Evolutionary conservation across 192 early-diverging fungal species (phyloP).

Genomic region (Phlyctochytrium bullatum): DNA sequence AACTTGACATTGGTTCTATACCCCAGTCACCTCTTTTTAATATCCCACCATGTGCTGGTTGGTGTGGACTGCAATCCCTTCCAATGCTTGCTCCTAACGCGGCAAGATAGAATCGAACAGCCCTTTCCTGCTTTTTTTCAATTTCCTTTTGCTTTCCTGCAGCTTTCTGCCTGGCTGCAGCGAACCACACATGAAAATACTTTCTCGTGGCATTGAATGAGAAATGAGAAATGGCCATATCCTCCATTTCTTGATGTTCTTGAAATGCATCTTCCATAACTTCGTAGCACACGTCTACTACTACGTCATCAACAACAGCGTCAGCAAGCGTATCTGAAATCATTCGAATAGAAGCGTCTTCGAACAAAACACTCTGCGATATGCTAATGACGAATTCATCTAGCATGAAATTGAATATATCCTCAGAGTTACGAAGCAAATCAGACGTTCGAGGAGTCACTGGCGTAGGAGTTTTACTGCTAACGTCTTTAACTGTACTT

Average conservation of each 20-base stretch:
- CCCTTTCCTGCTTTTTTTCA: constrained; percentile 6
- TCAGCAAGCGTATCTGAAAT: not conserved
- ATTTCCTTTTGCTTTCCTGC: not conserved
- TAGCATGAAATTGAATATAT: too few relatives aligned
- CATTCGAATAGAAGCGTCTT: not conserved
- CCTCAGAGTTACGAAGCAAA: too few relatives aligned
- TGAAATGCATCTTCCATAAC: not conserved
- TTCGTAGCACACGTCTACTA: not conserved
- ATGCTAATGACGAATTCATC: too few relatives aligned
- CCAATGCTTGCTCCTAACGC: constrained; percentile 4
- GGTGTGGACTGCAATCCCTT: too few relatives aligned
- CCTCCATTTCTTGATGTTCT: not conserved
- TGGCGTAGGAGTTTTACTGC: too few relatives aligned
- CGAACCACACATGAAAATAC: constrained; percentile 11
- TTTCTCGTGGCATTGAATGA: not conserved
- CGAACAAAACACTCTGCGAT: too few relatives aligned
- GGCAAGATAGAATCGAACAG: constrained; percentile 14
- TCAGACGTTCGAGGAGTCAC: too few relatives aligned
- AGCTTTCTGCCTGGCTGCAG: not conserved
- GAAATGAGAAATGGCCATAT: not conserved
- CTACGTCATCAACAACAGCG: not conserved
- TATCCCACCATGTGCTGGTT: too few relatives aligned
- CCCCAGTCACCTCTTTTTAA: too few relatives aligned
- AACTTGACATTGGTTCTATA: too few relatives aligned
- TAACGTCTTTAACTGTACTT: too few relatives aligned